Conservation (phyloP, 441 rosid species). For the Syzygium malaccense region DNA sequence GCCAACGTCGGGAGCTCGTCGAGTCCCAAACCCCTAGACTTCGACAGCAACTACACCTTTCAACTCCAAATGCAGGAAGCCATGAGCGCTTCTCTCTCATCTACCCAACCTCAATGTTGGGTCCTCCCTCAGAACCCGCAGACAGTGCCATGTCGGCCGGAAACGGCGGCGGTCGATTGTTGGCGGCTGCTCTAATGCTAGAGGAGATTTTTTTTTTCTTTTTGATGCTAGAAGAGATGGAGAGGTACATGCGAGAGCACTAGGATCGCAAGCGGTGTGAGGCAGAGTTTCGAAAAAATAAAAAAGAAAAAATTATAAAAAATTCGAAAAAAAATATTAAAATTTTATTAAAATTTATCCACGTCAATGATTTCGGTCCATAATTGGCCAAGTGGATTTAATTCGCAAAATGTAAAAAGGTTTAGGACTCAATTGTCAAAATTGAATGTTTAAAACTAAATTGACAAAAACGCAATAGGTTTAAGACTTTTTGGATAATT, state of each 20-base stretch:
- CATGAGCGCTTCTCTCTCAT: background rate
- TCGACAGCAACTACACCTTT: background rate
- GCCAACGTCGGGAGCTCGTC: background rate
- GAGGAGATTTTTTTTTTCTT: background rate
- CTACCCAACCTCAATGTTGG: background rate
- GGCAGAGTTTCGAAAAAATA: no score
- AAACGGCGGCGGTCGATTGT: background rate
- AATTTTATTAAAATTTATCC: no score
- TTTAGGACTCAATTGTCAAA: background rate
- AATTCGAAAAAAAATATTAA: no score
- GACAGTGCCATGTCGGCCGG: background rate
- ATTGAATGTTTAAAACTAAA: background rate
- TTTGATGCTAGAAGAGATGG: background rate
- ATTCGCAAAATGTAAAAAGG: background rate
- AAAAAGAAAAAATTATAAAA: no score
- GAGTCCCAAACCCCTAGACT: background rate
- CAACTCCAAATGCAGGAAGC: background rate
- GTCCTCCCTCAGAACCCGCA: background rate
- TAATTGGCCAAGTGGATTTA: rapidly evolving
- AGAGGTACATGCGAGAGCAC: background rate
- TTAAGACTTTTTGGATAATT: background rate
- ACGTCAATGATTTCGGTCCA: rapidly evolving
- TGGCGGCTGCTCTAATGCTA: background rate
- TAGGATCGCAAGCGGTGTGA: no score
- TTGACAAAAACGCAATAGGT: background rate